These are phyloP conservation scores for Byssochlamys sp. DNA, from an alignment of 2,329 filamentous ascomycete species.

Conservation along the genomic window DNA sequence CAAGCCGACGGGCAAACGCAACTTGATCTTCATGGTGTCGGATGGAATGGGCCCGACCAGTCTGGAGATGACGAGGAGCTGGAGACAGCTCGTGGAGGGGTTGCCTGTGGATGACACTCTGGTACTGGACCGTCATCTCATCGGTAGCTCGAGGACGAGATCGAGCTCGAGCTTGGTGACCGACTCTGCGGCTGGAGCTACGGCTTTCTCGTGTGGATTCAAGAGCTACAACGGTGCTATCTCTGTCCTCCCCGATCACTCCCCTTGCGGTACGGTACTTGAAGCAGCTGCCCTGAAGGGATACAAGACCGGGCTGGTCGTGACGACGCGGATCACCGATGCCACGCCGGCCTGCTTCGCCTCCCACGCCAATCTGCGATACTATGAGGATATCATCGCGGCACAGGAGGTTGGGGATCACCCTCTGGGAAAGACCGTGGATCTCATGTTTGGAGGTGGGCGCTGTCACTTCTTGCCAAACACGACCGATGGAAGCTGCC, in stretches of 20 bases:
- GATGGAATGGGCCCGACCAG: conserved; percentile 97
- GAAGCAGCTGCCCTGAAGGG: conserved; percentile 88
- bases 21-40: conserved; percentile 97
- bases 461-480: conserved; percentile 89
- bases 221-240: conserved; percentile 99
- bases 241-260: conserved; percentile 71
- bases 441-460: conserved; percentile 86
- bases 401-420: conserved; percentile 85
- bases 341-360: conserved; percentile 94
- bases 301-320: conserved; percentile 85
- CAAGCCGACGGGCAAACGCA: conserved; percentile 61
- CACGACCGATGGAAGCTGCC: conserved; percentile 67
- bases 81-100: conserved; percentile 64
- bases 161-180: conserved; percentile 79
- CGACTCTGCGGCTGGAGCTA: conserved; percentile 92
- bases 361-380: conserved; percentile 68
- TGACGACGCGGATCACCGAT: conserved; percentile 89
- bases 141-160: conserved; percentile 79
- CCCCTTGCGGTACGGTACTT: conserved; percentile 81
- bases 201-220: conserved; percentile 80
- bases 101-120: conserved; percentile 68
- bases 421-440: conserved; percentile 74
- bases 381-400: conserved; percentile 82
- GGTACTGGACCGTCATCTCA: conserved; percentile 74
- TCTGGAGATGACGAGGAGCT: conserved; percentile 75